Base-by-base conservation (phyloP, 176 grass and related monocot species). In the Urochloa ruziziensis region DNA sequence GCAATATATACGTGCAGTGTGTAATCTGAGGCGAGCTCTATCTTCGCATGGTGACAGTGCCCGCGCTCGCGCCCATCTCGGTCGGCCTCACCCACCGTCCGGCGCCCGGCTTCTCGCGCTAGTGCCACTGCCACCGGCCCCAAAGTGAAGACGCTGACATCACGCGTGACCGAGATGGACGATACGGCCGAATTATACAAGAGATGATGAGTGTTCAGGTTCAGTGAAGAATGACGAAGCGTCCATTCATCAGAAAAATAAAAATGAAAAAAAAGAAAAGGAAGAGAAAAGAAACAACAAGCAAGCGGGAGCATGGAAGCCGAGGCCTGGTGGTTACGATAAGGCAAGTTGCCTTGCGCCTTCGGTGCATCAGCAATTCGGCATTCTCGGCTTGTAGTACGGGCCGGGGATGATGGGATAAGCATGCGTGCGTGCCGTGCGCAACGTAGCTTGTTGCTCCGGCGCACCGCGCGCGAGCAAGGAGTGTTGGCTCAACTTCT, bases 1-100 rank as follows among this genome's bases (percentile, higher is more conserved):
- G 8, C 27, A 12, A 75, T 89, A 81, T 85, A 85, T 76, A 89
- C 6, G 44, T 10, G 37, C 66, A 69, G 36, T 23, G 36, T 69
- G 1, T 4, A 7, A 25, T 42, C 0, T 24, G 36, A 56, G 39
- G 66, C 35, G 35, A 40, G 2, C 40, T 14, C 13, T 73, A 32
- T 32, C 47, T 30, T 30, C 6, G 43, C 69, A 11, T 32, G 43
- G 27, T 5, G 70, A 73, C 70, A 47, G 44, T 32, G 44, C 44
- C 70, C 0, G 70, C 44, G 70, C 9, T 73, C 70, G 32, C 70
- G 17, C 44, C 44, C 70, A 51, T 73, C 47, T 16, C 43, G 70
- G 3, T 16, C 43, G 70, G 3, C 69, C 25, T 58, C 54, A 58
- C 23, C 54, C n/a, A 58, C 54, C 51, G 51, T 53, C 60, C 24